Evolutionary conservation across 306 rosid genomes (phyloP), one percentile per base, ranked within the genome.

Genomic region (Rubus idaeus): DNA sequence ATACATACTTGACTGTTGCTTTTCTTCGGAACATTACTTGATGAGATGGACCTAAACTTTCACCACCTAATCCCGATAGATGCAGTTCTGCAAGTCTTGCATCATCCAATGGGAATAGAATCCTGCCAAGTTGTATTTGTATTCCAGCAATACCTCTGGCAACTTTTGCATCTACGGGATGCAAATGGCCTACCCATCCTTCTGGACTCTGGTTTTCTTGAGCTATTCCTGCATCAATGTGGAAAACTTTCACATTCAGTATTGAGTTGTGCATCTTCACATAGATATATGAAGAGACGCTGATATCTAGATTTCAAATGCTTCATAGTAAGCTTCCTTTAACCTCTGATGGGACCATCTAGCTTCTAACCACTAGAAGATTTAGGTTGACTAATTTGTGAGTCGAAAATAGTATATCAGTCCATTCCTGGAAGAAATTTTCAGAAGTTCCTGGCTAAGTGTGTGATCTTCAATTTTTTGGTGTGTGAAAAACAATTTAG

Each of bases 1-100:
- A 94, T 78, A 88, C 83, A 83, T 91, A 89, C 70, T 79, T 90
- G 23, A 63, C 42, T 39, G 88, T 46, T 50, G 87, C 68, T 79
- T 89, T 94, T 78, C 85, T 84, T 56, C 95, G 74, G 62, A 80
- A 71, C 73, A 79, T 82, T 71, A 71, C 83, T 12, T 86, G 88
- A 41, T 61, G 75, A 76, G 81, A 37, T 58, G 98, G 96, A 71
- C 98, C 97, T 40, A 88, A 70, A 77, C 77, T 90, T 74, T 91
- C 93, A 39, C 98, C 97, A 5, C 98, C 98, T 70, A 85, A 62
- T 53, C 98, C 96, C 45, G 72, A 67, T 55, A 81, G 72, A 87
- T 94, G 98, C 55, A 94, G 85, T 67, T 94, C 96, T 41, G 88
- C 97, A 58, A 94, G 89, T 85, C 98, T 89, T 46, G 95, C 97